These are phyloP conservation scores for Wickerhamiella australiensis DNA, from an alignment of 805 yeast genomes.

Conservation along the genomic window DNA sequence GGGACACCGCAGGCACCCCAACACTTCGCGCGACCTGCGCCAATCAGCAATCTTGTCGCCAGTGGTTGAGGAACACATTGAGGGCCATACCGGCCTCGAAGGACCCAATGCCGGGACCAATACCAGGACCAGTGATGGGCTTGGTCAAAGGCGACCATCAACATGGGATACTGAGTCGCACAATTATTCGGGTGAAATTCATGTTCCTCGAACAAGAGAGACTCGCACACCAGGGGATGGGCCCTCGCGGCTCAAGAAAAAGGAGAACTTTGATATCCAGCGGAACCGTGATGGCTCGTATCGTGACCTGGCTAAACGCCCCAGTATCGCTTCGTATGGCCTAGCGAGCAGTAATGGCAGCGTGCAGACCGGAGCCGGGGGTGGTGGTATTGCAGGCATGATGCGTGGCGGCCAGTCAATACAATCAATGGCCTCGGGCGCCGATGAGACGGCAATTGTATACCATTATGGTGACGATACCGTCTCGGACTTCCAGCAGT, in stretches of 20 bases:
- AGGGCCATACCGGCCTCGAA: not conserved
- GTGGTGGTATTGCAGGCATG: conserved; percentile 2
- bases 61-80: conserved; percentile 1
- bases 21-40: conserved; percentile 7
- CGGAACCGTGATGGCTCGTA: conserved; percentile 3
- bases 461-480: conserved; percentile 3
- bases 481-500: not conserved
- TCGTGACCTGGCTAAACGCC: conserved; percentile 8
- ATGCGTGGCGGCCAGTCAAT: not conserved
- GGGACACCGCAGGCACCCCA: conserved; percentile 10
- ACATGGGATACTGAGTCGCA: not conserved
- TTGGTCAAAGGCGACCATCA: not conserved
- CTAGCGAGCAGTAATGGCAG: not conserved
- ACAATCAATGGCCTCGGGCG: not conserved
- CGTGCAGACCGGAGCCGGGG: not conserved
- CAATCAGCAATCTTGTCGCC: not conserved
- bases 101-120: not conserved
- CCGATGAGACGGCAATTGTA: conserved; percentile 7
- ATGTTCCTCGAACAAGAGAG: not conserved
- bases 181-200: not conserved
- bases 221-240: conserved; percentile 4
- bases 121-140: not conserved
- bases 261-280: conserved; percentile 4
- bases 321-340: conserved; percentile 9
- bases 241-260: not conserved